Evolutionary conservation across 2,329 filamentous ascomycete genomes (phyloP).

Genomic region (Epicoccum sorghinum): DNA sequence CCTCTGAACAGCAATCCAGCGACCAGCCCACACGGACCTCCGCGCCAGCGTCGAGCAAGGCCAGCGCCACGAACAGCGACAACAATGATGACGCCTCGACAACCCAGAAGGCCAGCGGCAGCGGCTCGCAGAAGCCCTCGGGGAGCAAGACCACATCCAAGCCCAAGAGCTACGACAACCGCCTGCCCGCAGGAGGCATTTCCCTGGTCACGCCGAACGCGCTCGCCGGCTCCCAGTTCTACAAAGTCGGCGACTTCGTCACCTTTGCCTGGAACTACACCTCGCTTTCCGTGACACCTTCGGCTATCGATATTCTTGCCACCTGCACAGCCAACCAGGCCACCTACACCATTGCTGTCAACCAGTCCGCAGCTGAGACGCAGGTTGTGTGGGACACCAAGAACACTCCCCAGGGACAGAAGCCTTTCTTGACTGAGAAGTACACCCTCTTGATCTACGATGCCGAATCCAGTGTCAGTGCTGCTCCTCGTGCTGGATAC

Average conservation of each 20-base stretch:
- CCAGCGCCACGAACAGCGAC: slow-evolving; percentile 21
- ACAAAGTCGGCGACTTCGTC: slow-evolving; percentile 67
- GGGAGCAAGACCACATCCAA: slow-evolving; percentile 30
- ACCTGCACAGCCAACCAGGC: slow-evolving; percentile 64
- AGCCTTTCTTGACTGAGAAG: slow-evolving; percentile 61
- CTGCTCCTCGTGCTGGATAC: slow-evolving; percentile 61
- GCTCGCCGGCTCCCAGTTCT: slow-evolving; percentile 60
- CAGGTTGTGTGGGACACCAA: slow-evolving; percentile 66
- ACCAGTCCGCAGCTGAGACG: slow-evolving; percentile 61
- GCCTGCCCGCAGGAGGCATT: slow-evolving; percentile 64
- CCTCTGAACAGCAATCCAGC: slow-evolving; percentile 23
- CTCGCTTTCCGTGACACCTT: slow-evolving; percentile 63
- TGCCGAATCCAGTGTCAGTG: slow-evolving; percentile 58
- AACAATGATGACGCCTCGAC: slow-evolving; percentile 23
- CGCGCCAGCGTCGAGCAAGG: slow-evolving; percentile 1
- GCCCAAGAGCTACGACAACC: slow-evolving; percentile 55
- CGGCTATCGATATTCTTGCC: slow-evolving; percentile 66
- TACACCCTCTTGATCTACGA: slow-evolving; percentile 71
- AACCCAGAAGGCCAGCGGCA: slow-evolving; percentile 18
- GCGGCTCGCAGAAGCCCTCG: slow-evolving; percentile 28
- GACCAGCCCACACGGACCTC: slow-evolving; percentile 17
- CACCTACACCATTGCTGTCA: slow-evolving; percentile 67
- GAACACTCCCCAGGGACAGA: slow-evolving; percentile 28
- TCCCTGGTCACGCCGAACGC: slow-evolving; percentile 65
- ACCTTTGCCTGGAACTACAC: slow-evolving; percentile 75